Evolutionary conservation across 169 alveolate species (phyloP), one percentile per base, ranked within the genome.

Genomic region (Cryptosporidium ubiquitum): DNA sequence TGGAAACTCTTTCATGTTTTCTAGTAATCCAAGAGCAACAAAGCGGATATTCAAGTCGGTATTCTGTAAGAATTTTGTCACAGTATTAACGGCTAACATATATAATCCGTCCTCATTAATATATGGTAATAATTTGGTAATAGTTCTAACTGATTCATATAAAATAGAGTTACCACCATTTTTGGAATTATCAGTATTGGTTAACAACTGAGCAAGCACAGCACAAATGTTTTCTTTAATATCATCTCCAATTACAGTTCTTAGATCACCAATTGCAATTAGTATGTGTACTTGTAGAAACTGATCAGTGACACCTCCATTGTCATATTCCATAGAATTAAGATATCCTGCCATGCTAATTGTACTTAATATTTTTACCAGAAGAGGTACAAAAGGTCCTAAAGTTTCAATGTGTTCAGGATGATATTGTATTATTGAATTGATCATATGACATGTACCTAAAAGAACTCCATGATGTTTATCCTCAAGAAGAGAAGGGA

Each of bases 91-190:
- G 1, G 98, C 99, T 49, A 96, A 91, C n/a, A 96, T 97, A 84
- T 96, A 94, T 12, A 97, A 92, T 16, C 96, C 95, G 31, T 92
- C 93, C 51, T 79, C 89, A 35, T 69, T 58, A 42, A 66, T 42
- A 57, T 31, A 51, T 14, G 92, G 74, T 16, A 64, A 51, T 33
- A 71, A 35, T 16, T 60, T 58, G 23, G 98, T 95, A 84, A 99
- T 98, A 16, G 99, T 96, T 91, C 97, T 91, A 20, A 98, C 99
- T 91, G 99, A 97, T 85, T 99, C 99, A 91, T 97, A 98, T 85
- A 98, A 92, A 35, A 99, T 97, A 29, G 99, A 95, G 93, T 97
- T 96, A 47, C 99, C 99, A n/a, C 99, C 98, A 91, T 98, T 98
- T 92, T 97, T 97, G 60, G 96, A 84, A 47, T 97, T 94, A 74